Percentiles rank a stretch among this genome's conserved stretches.
phyloP scores from a whole-genome alignment of 352 stramenopile species.

The Thalassiosira livingstoniorum region DNA sequence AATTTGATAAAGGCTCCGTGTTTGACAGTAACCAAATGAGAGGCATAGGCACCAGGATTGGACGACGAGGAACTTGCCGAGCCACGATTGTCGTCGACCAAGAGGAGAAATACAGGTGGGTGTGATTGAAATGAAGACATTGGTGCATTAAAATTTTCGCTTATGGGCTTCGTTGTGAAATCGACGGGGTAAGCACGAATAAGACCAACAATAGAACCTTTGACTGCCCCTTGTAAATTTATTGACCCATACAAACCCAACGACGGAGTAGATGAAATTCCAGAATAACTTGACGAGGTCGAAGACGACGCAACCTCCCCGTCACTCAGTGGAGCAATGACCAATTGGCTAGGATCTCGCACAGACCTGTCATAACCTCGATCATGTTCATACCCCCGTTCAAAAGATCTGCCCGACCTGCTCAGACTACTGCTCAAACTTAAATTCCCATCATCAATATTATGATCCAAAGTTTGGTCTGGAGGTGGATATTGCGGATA shows the following conservation, averaged over 20 bases:
- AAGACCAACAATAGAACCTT: conserved; percentile 62
- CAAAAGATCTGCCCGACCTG: too few relatives aligned
- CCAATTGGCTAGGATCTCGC: conserved; percentile 3
- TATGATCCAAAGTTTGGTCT: too few relatives aligned
- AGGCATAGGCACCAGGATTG: conserved; percentile 65
- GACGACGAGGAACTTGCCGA: not conserved
- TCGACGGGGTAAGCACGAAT: conserved; percentile 29
- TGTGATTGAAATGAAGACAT: too few relatives aligned
- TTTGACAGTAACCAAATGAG: conserved; percentile 65
- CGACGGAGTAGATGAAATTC: not conserved
- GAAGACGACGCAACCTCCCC: not conserved
- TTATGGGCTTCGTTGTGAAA: not conserved
- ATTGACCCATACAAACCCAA: conserved; percentile 8
- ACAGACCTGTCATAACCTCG: too few relatives aligned
- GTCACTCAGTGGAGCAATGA: conserved; percentile 13
- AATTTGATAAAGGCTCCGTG: conserved; percentile 73
- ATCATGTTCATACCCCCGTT: too few relatives aligned
- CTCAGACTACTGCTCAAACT: too few relatives aligned
- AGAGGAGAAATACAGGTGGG: conserved; percentile 72
- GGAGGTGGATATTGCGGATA: conserved; percentile 52
- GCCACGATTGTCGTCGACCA: conserved; percentile 80
- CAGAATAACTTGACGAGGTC: not conserved
- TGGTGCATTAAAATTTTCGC: not conserved
- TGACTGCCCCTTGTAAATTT: conserved; percentile 39
- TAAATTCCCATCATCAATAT: too few relatives aligned